Conservation (phyloP, 495 filamentous ascomycete species). For the Talaromyces nanjingensis region DNA sequence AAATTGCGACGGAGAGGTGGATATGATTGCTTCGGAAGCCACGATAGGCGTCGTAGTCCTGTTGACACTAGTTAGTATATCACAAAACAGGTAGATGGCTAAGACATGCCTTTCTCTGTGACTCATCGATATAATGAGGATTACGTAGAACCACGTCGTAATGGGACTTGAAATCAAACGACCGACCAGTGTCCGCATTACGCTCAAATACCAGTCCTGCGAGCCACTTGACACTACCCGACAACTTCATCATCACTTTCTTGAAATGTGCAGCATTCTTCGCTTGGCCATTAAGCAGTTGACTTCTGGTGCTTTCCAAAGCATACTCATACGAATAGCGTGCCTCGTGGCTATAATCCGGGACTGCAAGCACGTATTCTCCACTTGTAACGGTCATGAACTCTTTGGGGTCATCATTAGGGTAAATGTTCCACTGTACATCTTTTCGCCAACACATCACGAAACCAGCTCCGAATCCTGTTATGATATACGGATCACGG, state of each 20-base stretch:
- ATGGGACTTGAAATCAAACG: conserved; percentile 84
- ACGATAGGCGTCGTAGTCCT: conserved; percentile 81
- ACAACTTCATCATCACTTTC: conserved; percentile 97
- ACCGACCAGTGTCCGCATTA: conserved; percentile 60
- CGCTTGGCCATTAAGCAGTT: conserved; percentile 55
- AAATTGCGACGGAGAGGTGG: conserved; percentile 83
- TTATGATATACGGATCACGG: conserved; percentile 89
- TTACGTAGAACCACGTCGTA: conserved; percentile 84
- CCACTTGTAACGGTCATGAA: conserved; percentile 95
- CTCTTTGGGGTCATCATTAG: conserved; percentile 74
- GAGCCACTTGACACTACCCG: conserved; percentile 85
- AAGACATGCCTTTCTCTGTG: conserved; percentile 35
- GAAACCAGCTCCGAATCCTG: conserved; percentile 87
- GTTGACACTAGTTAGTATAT: conserved; percentile 16
- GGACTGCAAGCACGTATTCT: conserved; percentile 88
- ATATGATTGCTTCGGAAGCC: conserved; percentile 95
- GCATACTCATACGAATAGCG: conserved; percentile 53
- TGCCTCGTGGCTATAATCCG: conserved; percentile 86
- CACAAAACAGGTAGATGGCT: not conserved
- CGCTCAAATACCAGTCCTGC: conserved; percentile 89
- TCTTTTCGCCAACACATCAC: conserved; percentile 97
- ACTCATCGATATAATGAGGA: conserved; percentile 60
- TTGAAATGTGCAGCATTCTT: conserved; percentile 79
- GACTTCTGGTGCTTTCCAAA: conserved; percentile 54
- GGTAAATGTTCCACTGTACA: conserved; percentile 76